These are phyloP conservation scores for Phytophthora hibernalis DNA, from an alignment of 352 stramenopile species.

Conservation along the genomic window DNA sequence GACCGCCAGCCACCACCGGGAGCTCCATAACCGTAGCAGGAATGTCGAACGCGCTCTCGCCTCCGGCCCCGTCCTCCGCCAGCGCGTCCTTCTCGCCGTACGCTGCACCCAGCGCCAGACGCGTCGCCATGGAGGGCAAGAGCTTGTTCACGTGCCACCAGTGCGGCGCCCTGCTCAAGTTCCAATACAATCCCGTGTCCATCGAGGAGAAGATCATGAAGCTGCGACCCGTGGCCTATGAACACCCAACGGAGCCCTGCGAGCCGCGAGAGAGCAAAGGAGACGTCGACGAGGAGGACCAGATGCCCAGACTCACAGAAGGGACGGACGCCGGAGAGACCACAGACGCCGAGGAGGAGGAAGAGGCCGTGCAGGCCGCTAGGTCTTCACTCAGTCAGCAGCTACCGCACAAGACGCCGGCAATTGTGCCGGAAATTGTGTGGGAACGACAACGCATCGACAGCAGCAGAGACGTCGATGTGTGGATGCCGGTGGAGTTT, in stretches of 20 bases:
- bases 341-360: constrained; percentile 47
- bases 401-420: constrained; percentile 35
- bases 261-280: constrained; percentile 32
- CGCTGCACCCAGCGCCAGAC: constrained; percentile 25
- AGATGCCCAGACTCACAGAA: constrained; percentile 39
- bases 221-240: constrained; percentile 52
- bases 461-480: constrained; percentile 21
- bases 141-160: constrained; percentile 81
- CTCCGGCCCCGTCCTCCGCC: constrained; percentile 30
- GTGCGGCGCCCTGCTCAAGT: constrained; percentile 77
- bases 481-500: constrained; percentile 50
- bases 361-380: constrained; percentile 27
- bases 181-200: constrained; percentile 60
- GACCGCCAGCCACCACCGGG: constrained; percentile 31
- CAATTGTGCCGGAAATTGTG: constrained; percentile 57
- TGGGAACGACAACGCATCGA: constrained; percentile 57
- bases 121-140: constrained; percentile 73
- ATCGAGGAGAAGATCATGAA: constrained; percentile 76
- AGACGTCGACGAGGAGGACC: constrained; percentile 30
- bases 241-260: constrained; percentile 31
- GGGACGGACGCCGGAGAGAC: constrained; percentile 34
- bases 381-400: constrained; percentile 37
- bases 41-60: constrained; percentile 1
- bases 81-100: constrained; percentile 40
- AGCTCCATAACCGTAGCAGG: neutral